Conservation (phyloP, 2,329 filamentous ascomycete genomes). For the Sarocladiaceae sp. region DNA sequence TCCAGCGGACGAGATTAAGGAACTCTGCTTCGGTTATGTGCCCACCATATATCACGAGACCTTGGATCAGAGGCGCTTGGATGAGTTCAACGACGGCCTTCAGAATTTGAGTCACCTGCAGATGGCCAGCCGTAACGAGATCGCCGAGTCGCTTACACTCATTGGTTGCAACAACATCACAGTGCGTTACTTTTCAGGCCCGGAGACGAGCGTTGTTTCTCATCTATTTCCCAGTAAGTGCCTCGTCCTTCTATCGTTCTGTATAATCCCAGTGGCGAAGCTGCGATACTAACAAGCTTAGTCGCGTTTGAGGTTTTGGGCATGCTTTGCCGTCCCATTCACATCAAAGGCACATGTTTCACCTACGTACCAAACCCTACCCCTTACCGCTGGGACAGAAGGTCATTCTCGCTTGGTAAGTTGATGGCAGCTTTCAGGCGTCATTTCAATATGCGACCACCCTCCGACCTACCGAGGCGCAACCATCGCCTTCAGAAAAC, state of each 20-base stretch:
- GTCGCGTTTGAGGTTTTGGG: constrained; percentile 55
- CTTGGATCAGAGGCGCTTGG: constrained; percentile 34
- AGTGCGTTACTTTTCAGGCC: constrained; percentile 36
- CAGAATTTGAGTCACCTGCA: constrained; percentile 39
- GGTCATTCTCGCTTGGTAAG: constrained; percentile 38
- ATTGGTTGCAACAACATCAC: constrained; percentile 52
- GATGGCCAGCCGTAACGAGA: constrained; percentile 44
- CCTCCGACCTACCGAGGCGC: constrained; percentile 1
- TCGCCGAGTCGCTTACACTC: constrained; percentile 46
- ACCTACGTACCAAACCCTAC: constrained; percentile 56
- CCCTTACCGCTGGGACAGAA: constrained; percentile 47
- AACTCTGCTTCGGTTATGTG: constrained; percentile 51
- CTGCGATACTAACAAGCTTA: constrained; percentile 24
- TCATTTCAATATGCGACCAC: constrained; percentile 17
- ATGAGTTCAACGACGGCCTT: constrained; percentile 33
- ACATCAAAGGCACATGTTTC: constrained; percentile 45
- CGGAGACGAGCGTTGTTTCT: constrained; percentile 31
- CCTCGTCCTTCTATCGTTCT: neutral
- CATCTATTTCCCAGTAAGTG: constrained; percentile 47
- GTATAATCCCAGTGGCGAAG: neutral
- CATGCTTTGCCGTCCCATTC: constrained; percentile 50
- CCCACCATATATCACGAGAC: constrained; percentile 47
- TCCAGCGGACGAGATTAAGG: constrained; percentile 48
- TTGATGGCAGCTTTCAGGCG: constrained; percentile 35
- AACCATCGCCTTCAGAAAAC: constrained; percentile 19